A percentile compares a stretch with the other conserved stretches of the same genome.
Conservation (phyloP, 805 yeast genomes). For the Maudiozyma pseudohumilis region DNA sequence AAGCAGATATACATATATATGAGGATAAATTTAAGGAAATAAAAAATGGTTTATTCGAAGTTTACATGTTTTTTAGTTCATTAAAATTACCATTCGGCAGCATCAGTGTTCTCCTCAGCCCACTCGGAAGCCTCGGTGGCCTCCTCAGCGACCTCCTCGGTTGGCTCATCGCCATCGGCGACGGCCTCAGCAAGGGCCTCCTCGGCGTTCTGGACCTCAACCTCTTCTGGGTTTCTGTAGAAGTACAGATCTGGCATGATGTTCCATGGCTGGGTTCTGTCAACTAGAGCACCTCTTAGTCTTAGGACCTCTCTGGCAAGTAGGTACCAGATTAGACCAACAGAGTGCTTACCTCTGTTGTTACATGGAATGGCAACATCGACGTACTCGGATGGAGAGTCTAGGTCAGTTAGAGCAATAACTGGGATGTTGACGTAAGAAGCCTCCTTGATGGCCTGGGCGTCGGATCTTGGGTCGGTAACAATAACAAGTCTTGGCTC, state of each 20-base stretch:
- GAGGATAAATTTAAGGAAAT: constrained; percentile 3
- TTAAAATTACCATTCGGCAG: constrained; percentile 24
- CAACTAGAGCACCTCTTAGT: constrained; percentile 94
- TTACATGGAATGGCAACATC: constrained; percentile 99
- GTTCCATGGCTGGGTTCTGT: constrained; percentile 95
- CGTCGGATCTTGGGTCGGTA: constrained; percentile 99
- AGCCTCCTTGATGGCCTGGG: constrained; percentile 99
- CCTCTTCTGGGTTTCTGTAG: constrained; percentile 99
- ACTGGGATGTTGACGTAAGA: constrained; percentile 99
- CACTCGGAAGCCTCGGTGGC: constrained; percentile 53
- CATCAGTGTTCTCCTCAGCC: constrained; percentile 39
- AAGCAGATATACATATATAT: constrained; percentile 4
- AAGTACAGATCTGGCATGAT: constrained; percentile 99
- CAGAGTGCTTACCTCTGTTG: constrained; percentile 99
- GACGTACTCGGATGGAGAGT: constrained; percentile 97
- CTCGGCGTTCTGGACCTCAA: constrained; percentile 66
- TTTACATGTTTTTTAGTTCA: not conserved
- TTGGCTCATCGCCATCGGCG: constrained; percentile 52
- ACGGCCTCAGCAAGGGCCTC: constrained; percentile 64
- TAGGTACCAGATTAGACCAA: constrained; percentile 99
- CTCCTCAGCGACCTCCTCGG: constrained; percentile 71
- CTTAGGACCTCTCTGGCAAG: constrained; percentile 98
- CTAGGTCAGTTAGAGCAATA: constrained; percentile 97
- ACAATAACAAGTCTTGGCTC: constrained; percentile 99
- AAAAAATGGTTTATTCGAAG: not conserved